Evolutionary conservation across 2,329 filamentous ascomycete species (phyloP).

Genomic region (Knoxdaviesia proteae): DNA sequence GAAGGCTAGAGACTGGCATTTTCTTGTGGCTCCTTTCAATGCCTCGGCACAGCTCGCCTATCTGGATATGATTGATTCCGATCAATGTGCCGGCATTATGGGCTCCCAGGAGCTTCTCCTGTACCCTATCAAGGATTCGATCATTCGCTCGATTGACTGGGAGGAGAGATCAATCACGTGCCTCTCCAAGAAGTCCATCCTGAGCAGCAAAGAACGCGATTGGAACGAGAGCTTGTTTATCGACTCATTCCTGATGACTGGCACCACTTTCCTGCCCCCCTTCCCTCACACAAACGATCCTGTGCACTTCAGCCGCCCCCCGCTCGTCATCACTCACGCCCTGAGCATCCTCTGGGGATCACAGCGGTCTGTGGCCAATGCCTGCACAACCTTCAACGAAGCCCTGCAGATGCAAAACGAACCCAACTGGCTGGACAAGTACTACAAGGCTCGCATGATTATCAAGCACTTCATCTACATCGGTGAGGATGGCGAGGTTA

Average conservation of each 20-base stretch:
- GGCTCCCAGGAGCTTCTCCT: slow-evolving; percentile 70
- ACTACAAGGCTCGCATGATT: slow-evolving; percentile 65
- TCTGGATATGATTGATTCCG: slow-evolving; percentile 45
- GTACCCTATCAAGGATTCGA: slow-evolving; percentile 60
- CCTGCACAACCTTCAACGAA: slow-evolving; percentile 63
- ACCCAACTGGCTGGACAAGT: slow-evolving; percentile 64
- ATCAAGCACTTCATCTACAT: slow-evolving; percentile 78
- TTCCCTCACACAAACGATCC: slow-evolving; percentile 57
- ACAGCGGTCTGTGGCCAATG: slow-evolving; percentile 47
- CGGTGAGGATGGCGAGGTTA: slow-evolving; percentile 53
- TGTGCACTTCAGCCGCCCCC: slow-evolving; percentile 30
- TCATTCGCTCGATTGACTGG: slow-evolving; percentile 49
- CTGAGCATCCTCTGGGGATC: slow-evolving; percentile 53
- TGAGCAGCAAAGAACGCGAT: slow-evolving; percentile 29
- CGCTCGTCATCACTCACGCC: slow-evolving; percentile 50
- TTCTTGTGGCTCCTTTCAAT: slow-evolving; percentile 70
- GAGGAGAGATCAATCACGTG: slow-evolving; percentile 41
- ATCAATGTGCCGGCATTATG: slow-evolving; percentile 57
- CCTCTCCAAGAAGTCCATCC: slow-evolving; percentile 46
- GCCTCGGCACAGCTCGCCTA: slow-evolving; percentile 69
- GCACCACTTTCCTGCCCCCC: slow-evolving; percentile 57
- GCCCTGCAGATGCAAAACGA: slow-evolving; percentile 46
- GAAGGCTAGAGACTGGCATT: slow-evolving; percentile 46
- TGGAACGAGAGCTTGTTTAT: slow-evolving; percentile 53
- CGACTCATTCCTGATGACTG: slow-evolving; percentile 65